A percentile compares a stretch with the other conserved stretches of the same genome.
Conservation (phyloP, 2,329 filamentous ascomycete genomes). For the Teratosphaeria pseudoeucalypti region DNA sequence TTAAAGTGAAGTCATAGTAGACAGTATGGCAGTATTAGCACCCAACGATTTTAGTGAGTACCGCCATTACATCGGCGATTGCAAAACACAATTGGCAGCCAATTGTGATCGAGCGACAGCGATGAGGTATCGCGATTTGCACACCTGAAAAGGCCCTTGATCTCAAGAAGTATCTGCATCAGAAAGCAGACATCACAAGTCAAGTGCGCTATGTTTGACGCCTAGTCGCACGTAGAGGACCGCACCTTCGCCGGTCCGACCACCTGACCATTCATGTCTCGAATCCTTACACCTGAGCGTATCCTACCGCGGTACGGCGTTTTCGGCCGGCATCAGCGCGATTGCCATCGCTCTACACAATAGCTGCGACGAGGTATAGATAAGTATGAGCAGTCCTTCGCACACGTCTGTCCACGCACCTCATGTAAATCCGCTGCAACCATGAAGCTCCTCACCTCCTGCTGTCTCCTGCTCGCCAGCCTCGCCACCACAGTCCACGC, state of each 20-base stretch:
- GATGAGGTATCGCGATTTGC: too few species aligned
- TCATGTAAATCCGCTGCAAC: not conserved
- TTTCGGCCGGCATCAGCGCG: too few species aligned
- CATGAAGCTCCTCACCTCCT: constrained; percentile 7
- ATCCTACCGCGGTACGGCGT: not conserved
- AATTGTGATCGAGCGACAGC: too few species aligned
- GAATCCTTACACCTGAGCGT: not conserved
- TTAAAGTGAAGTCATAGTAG: too few species aligned
- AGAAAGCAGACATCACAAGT: too few species aligned
- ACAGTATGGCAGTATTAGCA: too few species aligned
- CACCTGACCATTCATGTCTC: not conserved
- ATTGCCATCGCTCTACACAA: too few species aligned
- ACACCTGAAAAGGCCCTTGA: too few species aligned
- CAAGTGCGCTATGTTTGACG: not conserved
- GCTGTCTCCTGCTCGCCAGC: constrained; percentile 2
- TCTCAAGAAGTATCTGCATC: too few species aligned
- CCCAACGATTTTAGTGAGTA: too few species aligned
- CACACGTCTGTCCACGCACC: not conserved
- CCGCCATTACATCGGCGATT: too few species aligned
- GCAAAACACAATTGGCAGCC: too few species aligned
- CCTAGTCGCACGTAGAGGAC: not conserved
- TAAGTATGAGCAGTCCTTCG: not conserved
- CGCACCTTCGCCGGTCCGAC: not conserved
- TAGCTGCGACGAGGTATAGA: not conserved
- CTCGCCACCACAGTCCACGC: constrained; percentile 1